Evolutionary conservation across 1,284 basidiomycete genomes (phyloP), one percentile per base, ranked within the genome.

Genomic region (Ustilago vetiveriae): DNA sequence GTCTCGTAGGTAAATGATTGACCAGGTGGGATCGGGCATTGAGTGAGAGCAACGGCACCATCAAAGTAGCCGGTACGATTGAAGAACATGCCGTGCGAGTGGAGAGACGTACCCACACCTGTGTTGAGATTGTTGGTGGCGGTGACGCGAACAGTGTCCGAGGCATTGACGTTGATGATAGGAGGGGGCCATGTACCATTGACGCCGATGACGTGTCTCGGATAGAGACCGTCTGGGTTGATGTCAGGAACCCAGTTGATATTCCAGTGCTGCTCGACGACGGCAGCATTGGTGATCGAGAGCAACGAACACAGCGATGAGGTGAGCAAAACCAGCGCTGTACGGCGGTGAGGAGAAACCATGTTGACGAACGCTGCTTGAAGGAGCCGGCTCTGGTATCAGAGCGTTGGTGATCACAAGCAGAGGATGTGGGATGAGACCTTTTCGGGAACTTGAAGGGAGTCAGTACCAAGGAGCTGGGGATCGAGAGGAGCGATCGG

Each of bases 191-290:
- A 74, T 26, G 62, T 42, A 21, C 67, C 74, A 39, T 80, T 80
- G 58, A 79, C 70, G 17, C 74, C 71, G 52, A 78, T 76, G 45
- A 78, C 74, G 33, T 62, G 41, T 1, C 74, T 48, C 0, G 73
- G 54, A n/a, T 54, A 50, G 33, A 80, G 59, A n/a, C 79, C 79
- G 39, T 78, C 76, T 2, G 76, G 78, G 45, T 81, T 79, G 33
- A 71, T 41, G 23, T 76, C 47, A 23, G 65, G 49, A 7, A 80
- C 66, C 68, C 72, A 83, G 73, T 87, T 89, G 78, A 93, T 85
- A 75, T 91, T 88, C 90, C 90, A 93, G 69, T 81, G 65, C 41
- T 71, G 67, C 32, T 75, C 62, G 33, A 79, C 72, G 26, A 67
- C 58, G 19, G 72, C 76, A 16, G 77, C 75, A 22, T 21, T 49